Conservation (phyloP, 352 stramenopile species). For the Lagenidium sp. region DNA sequence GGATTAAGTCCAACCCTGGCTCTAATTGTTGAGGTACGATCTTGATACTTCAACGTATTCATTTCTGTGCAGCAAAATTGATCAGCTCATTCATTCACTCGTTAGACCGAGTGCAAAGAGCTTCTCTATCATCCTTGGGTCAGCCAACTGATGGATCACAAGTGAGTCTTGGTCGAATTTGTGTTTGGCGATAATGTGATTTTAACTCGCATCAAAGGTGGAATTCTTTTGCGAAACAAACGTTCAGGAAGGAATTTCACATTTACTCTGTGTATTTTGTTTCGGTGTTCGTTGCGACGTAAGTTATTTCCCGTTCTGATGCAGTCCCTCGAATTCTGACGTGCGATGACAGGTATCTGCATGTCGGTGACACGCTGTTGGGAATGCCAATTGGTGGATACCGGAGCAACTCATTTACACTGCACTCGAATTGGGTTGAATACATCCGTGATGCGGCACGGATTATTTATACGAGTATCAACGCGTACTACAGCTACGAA, state of each 20-base stretch:
- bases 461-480: slow-evolving; percentile 55
- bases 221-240: slow-evolving; percentile 62
- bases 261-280: slow-evolving; percentile 74
- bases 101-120: slow-evolving; percentile 72
- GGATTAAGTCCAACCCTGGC: slow-evolving; percentile 44
- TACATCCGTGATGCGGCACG: slow-evolving; percentile 48
- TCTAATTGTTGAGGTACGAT: slow-evolving; percentile 55
- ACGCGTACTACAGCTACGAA: slow-evolving; percentile 53
- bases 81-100: too few species aligned
- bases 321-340: background rate
- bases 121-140: slow-evolving; percentile 74
- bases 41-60: too few species aligned
- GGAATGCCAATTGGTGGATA: slow-evolving; percentile 72
- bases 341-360: slow-evolving; percentile 39
- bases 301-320: slow-evolving; percentile 1
- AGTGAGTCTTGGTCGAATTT: slow-evolving; percentile 20
- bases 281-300: slow-evolving; percentile 68
- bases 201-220: slow-evolving; percentile 24
- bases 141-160: slow-evolving; percentile 64
- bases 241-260: slow-evolving; percentile 65
- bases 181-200: background rate
- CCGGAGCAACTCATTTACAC: slow-evolving; percentile 39
- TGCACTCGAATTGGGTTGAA: slow-evolving; percentile 24
- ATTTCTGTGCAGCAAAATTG: too few species aligned
- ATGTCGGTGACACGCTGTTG: slow-evolving; percentile 56